Evolutionary conservation across 129 eudicot species (phyloP).

Genomic region (Artemisia tridentata): DNA sequence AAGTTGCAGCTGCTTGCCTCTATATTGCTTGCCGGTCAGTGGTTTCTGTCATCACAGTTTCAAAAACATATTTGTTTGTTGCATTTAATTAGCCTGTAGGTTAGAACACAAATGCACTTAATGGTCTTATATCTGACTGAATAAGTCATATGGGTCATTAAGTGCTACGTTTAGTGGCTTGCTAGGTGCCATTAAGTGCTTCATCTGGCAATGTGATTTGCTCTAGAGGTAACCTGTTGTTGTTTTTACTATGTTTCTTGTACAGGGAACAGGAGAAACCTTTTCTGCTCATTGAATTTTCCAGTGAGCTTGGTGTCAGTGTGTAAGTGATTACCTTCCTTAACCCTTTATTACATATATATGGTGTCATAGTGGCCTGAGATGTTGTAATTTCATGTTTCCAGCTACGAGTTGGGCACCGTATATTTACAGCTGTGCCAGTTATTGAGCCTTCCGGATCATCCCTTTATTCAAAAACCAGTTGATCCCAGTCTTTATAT

Average conservation of each 20-base stretch:
- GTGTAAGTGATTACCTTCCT: constrained; percentile 48
- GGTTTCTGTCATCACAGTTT: constrained; percentile 2
- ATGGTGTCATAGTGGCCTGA: not conserved
- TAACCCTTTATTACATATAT: constrained; percentile 8
- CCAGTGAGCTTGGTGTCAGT: constrained; percentile 54
- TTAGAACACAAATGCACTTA: not conserved
- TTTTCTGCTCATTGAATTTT: constrained; percentile 66
- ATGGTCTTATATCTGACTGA: too few relatives aligned
- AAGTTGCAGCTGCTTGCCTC: constrained; percentile 66
- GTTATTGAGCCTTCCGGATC: constrained; percentile 53
- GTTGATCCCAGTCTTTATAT: constrained; percentile 91
- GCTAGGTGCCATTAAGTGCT: too few relatives aligned
- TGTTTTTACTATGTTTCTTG: constrained; percentile 8
- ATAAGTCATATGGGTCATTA: too few relatives aligned
- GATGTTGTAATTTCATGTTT: constrained; percentile 8
- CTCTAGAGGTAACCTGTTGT: not conserved
- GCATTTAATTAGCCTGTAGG: not conserved
- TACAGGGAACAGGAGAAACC: constrained; percentile 59
- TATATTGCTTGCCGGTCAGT: constrained; percentile 67
- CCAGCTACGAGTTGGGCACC: constrained; percentile 67
- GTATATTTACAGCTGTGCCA: constrained; percentile 68
- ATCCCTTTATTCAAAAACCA: constrained; percentile 61
- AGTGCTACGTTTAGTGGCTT: too few relatives aligned
- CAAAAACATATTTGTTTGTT: too few relatives aligned
- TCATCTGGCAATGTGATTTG: not conserved